Base-by-base conservation (phyloP, 805 yeast genomes). In the Lipomyces yamadae region DNA sequence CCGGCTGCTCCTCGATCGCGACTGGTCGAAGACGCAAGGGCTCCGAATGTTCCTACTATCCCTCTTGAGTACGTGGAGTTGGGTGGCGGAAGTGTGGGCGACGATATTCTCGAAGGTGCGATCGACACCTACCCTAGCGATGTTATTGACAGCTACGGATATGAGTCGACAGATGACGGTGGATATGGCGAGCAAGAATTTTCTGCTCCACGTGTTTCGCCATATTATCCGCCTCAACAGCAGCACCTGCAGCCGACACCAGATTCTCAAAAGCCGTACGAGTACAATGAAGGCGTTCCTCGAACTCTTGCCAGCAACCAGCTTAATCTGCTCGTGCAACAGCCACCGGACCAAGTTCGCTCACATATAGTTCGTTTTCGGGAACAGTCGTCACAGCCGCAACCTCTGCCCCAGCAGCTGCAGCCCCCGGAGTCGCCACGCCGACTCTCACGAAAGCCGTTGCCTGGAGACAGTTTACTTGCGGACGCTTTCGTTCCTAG, bases 261-360 rank as follows among this genome's bases (percentile, higher is more conserved):
- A 24, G 33, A 50, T 53, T 30, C 42, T 29, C 62, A 50, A 55
- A 24, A 33, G 6, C 56, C 33, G 24, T n/a, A 59, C 24, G 62
- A 34, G 39, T 53, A 50, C 8, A 13, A 35, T 45, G 60, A 48
- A 10, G 15, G 13, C 7, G 15, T 63, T 13, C 66, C 62, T 15
- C 62, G 66, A 33, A 63, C 60, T 55, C 66, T 62, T 3, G 30
- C 66, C 7, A 59, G 52, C 13, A 33, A 24, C 29, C 60, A 63
- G 11, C 53, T 58, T 24, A 34, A 48, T 34, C 61, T 29, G 13
- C 56, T 33, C 15, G 54, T 13, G 29, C 18, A n/a, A 35, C 61
- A 52, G 42, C 53, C 45, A 53, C 59, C 24, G 11, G 42, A 15
- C 13, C 42, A 33, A 6, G 45, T 50, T 42, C 32, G 10, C 8